These are phyloP conservation scores for Alnus rubra DNA, from an alignment of 306 rosid genomes.

Conservation along the genomic window DNA sequence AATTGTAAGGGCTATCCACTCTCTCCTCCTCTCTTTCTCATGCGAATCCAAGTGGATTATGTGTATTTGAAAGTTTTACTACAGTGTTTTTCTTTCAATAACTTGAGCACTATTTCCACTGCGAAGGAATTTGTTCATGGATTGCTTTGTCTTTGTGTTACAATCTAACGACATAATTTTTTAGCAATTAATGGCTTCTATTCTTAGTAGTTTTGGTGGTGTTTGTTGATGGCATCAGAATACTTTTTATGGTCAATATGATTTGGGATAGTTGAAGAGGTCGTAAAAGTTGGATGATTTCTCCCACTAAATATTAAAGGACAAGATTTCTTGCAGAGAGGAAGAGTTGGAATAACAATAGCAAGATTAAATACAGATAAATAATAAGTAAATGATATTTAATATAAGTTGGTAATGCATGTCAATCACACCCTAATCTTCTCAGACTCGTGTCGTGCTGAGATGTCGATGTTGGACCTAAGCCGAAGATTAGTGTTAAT, in stretches of 20 bases:
- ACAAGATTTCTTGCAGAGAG: constrained; percentile 14
- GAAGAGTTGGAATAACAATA: neutral
- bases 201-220: neutral
- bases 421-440: neutral
- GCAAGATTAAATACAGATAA: neutral
- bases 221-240: neutral
- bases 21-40: neutral
- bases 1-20: constrained; percentile 50
- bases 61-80: too few relatives aligned
- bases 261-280: neutral
- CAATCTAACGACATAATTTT: constrained; percentile 1
- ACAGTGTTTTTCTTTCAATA: neutral
- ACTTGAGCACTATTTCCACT: neutral
- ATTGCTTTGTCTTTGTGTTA: constrained; percentile 2
- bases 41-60: neutral
- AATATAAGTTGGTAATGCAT: constrained; percentile 7
- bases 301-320: neutral
- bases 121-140: neutral
- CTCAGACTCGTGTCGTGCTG: neutral
- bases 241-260: neutral
- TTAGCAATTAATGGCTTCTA: neutral
- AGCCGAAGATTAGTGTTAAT: constrained; percentile 4
- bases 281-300: neutral
- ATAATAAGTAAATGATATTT: neutral
- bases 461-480: constrained; percentile 11